Base-by-base conservation (phyloP, 2,329 filamentous ascomycete genomes). In the Penicillium polonicum region DNA sequence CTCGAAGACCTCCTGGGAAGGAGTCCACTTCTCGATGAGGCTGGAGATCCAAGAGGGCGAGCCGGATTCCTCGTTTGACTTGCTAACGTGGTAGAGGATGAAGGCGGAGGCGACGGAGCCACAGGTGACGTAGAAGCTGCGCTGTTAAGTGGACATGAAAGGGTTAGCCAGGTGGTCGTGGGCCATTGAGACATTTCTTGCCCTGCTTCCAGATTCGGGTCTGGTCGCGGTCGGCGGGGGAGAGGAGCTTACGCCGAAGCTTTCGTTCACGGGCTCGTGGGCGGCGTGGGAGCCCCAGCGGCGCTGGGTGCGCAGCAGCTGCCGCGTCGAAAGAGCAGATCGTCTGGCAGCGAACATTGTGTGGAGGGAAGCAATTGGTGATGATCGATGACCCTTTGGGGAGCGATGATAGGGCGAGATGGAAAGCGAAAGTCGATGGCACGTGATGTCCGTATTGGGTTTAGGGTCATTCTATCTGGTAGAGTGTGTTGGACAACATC, bases 11-110 rank as follows among this genome's bases (percentile, higher is more conserved):
- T 83, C 79, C 65, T 83, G 78, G 57, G 79, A 80, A 23, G 80
- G 74, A 36, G 79, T 79, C 72, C 83, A 87, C 64, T 80, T 80
- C 63, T 81, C 74, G 68, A 88, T 85, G 67, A 84, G 64, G 63
- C 67, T 62, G 58, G 77, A 74, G 51, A 80, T 70, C 65, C 69
- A 74, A 42, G 77, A 78, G 54, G 73, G 66, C 29, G 71, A 68
- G 62, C 67, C 72, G 27, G 74, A 71, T 41, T 75, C 72, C 64
- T 74, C 57, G 57, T 65, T 73, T 56, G 75, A 70, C 63, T 73
- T 70, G 66, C 61, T 71, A 60, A 78, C 56, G 52, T 70, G 74
- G 73, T 80, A 81, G 35, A 79, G 63, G 55, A 74, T 60, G 68
- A 74, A 77, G 52, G 71, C 72, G 39, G 76, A 68, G 48, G 76